A percentile compares a stretch with the other conserved stretches of the same genome.
Conservation (phyloP, 805 yeast species). For the Metschnikowia cerradonensis region DNA sequence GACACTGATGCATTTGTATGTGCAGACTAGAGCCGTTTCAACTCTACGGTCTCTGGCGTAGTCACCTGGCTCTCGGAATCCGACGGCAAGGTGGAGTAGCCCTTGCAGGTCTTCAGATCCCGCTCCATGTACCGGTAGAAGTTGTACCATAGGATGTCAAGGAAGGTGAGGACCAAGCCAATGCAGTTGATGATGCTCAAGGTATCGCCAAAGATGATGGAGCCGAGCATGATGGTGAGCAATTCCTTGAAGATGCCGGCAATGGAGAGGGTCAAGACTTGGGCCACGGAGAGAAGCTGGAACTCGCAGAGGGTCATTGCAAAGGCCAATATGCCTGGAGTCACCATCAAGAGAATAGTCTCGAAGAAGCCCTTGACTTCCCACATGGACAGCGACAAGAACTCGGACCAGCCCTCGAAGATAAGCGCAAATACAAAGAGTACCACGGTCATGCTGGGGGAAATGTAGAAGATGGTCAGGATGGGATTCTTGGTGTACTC, state of each 20-base stretch:
- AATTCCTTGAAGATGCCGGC: slow-evolving; percentile 94
- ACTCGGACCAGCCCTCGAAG: slow-evolving; percentile 63
- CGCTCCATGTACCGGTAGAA: slow-evolving; percentile 46
- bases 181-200: slow-evolving; percentile 62
- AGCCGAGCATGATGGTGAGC: slow-evolving; percentile 70
- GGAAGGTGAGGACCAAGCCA: slow-evolving; percentile 71
- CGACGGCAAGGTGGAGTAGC: slow-evolving; percentile 9
- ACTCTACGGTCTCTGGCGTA: slow-evolving; percentile 10
- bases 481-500: slow-evolving; percentile 69
- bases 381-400: slow-evolving; percentile 62
- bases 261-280: slow-evolving; percentile 79
- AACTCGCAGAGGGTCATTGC: slow-evolving; percentile 88
- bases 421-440: slow-evolving; percentile 59
- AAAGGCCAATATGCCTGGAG: slow-evolving; percentile 87
- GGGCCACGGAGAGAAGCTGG: slow-evolving; percentile 73
- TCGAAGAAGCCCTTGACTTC: slow-evolving; percentile 47
- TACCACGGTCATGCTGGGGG: slow-evolving; percentile 76
- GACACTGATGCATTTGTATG: no score
- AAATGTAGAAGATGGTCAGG: slow-evolving; percentile 73
- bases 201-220: slow-evolving; percentile 68
- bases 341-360: slow-evolving; percentile 56
- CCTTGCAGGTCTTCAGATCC: slow-evolving; percentile 8
- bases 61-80: slow-evolving; percentile 9
- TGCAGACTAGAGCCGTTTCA: slow-evolving; percentile 12
- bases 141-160: slow-evolving; percentile 83